phyloP scores from a whole-genome alignment of 1,139 yeast species.

The Protomyces inouyei region DNA sequence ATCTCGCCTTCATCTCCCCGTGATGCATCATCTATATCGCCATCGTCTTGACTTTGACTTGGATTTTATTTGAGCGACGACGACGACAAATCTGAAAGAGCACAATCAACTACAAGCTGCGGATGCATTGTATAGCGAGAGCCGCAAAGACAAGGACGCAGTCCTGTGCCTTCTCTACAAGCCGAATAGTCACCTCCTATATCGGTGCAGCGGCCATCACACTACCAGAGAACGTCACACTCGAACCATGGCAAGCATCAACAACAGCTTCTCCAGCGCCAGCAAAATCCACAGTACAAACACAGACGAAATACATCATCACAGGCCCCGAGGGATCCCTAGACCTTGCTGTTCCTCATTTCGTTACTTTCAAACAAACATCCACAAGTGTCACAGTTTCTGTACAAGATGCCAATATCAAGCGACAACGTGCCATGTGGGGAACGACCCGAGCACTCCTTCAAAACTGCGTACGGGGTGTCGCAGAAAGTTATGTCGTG shows the following conservation, averaged over 20 bases:
- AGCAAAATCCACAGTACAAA: not conserved
- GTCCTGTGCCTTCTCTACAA: slow-evolving; percentile 2
- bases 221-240: slow-evolving; percentile 14
- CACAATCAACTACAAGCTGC: not conserved
- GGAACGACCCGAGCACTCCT: slow-evolving; percentile 83
- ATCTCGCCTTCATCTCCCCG: not conserved
- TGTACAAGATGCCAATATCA: slow-evolving; percentile 55
- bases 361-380: not conserved
- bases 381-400: slow-evolving; percentile 9
- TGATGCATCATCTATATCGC: not conserved
- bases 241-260: not conserved
- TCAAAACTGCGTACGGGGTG: slow-evolving; percentile 76
- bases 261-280: not conserved
- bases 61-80: not conserved
- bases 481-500: slow-evolving; percentile 85
- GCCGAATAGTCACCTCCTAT: slow-evolving; percentile 5
- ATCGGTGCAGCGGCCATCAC: slow-evolving; percentile 23
- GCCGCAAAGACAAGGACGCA: not conserved
- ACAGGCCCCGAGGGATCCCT: slow-evolving; percentile 13
- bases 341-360: slow-evolving; percentile 6
- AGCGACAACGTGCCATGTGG: slow-evolving; percentile 84
- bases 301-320: not conserved
- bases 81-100: not conserved
- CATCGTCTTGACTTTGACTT: not conserved
- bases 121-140: not conserved